Base-by-base conservation (phyloP, 148 eudicot genomes). In the Rhododendron mucronatum region DNA sequence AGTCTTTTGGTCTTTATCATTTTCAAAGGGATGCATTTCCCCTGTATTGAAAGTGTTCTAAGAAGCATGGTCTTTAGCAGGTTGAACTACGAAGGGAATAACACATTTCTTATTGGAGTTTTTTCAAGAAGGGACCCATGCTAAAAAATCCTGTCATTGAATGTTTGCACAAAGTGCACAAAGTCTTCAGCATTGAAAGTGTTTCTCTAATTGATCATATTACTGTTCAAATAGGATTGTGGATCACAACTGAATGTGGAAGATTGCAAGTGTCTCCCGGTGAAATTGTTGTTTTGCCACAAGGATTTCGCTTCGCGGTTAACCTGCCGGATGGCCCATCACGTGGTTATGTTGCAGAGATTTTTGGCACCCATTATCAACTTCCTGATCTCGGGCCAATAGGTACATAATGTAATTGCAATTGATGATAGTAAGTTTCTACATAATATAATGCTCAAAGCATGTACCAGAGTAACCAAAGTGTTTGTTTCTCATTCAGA, bases 321-420 rank as follows among this genome's bases (percentile, higher is more conserved):
- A 86, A 86, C 87, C 89, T 96, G 86, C 99, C 97, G 20, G 99
- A 96, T 89, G 99, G 99, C 69, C 98, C 98, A 59, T 95, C 98
- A 55, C 95, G 99, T 55, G 99, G 98, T 53, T 96, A 96, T 85
- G 98, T 96, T 23, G 95, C 99, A 82, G 99, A 96, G 87, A 90
- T 93, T 74, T 96, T 96, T 83, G 99, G 98, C 86, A 87, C 97
- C 59, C 99, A 96, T 90, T 95, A 93, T 86, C 97, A 95, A 88
- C 99, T 96, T 84, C 98, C 99, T 77, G 99, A 96, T 86, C 95
- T 95, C 83, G 99, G 99, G 48, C 99, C 98, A 69, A 95, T 96
- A 90, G 99, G 99, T 96, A 88, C 81, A 82, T 80, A 76, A 45
- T 30, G 67, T 67, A 44, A 44, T 61, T 16, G 0, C 23, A 63